phyloP scores from a whole-genome alignment of 2,329 filamentous ascomycete genomes.

The Colletotrichum trifolii region DNA sequence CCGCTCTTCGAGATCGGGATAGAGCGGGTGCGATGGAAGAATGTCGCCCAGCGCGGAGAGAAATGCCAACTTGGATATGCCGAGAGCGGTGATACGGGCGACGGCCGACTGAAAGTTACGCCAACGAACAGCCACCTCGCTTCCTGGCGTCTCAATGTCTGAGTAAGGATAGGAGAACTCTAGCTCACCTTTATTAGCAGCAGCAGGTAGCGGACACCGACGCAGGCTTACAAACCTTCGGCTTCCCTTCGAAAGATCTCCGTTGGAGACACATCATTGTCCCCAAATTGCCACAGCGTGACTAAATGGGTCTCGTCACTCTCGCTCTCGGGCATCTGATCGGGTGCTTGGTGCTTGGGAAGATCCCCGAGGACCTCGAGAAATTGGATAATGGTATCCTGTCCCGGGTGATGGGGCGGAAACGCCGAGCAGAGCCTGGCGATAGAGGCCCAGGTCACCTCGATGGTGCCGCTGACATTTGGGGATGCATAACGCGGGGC shows the following conservation, averaged over 20 bases:
- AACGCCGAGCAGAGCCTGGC: background rate
- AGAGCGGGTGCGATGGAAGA: background rate
- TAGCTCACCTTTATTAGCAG: background rate
- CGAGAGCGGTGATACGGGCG: conserved; percentile 1
- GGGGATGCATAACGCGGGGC: background rate
- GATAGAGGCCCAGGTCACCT: background rate
- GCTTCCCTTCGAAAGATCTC: background rate
- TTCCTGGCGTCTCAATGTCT: background rate
- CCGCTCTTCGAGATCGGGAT: conserved; percentile 1
- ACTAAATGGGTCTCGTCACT: background rate
- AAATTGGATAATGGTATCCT: background rate
- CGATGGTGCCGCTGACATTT: background rate
- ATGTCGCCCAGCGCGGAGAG: conserved; percentile 7
- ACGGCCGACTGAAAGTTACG: conserved; percentile 1
- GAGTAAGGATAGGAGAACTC: conserved; percentile 10
- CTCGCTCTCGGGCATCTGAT: background rate
- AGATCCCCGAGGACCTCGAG: background rate
- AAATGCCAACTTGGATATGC: background rate
- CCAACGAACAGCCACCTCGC: background rate
- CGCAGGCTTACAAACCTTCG: background rate
- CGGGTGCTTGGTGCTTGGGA: background rate
- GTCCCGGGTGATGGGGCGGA: background rate
- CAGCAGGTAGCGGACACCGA: background rate
- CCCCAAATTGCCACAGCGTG: background rate
- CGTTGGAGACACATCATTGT: background rate